Conservation (phyloP, 495 filamentous ascomycete genomes). For the Talaromyces stipitatus region DNA sequence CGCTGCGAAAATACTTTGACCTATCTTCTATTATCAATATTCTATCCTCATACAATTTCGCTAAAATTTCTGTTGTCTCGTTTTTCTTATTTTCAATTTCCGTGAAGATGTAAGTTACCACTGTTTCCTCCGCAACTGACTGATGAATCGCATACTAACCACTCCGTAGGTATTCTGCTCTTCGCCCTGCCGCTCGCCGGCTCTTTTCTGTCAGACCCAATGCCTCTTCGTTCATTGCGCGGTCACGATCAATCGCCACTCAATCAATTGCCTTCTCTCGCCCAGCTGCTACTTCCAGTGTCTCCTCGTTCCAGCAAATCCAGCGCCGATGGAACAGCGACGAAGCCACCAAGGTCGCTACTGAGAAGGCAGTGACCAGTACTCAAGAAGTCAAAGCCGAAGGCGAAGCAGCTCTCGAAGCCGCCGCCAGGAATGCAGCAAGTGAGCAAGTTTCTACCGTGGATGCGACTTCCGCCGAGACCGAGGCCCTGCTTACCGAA, state of each 20-base stretch:
- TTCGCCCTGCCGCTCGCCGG: slow-evolving; percentile 51
- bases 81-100: neutral
- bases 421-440: neutral
- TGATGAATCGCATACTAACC: neutral
- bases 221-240: slow-evolving; percentile 25
- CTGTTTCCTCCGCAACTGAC: no score
- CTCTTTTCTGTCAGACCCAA: slow-evolving; percentile 42
- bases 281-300: neutral
- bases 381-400: slow-evolving; percentile 12
- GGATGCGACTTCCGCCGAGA: neutral
- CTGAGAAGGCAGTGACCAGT: slow-evolving; percentile 15
- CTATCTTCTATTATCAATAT: neutral
- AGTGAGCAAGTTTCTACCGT: neutral
- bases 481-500: slow-evolving; percentile 3
- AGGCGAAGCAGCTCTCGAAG: neutral
- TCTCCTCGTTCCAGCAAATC: slow-evolving; percentile 13
- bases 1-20: neutral
- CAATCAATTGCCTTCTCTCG: slow-evolving; percentile 14
- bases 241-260: slow-evolving; percentile 30
- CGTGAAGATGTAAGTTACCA: neutral
- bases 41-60: neutral
- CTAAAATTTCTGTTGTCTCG: neutral
- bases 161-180: slow-evolving; percentile 4
- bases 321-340: slow-evolving; percentile 40
- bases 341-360: slow-evolving; percentile 16